Percentiles rank a stretch among this genome's conserved stretches.
Conservation (phyloP, 805 yeast genomes). For the Wickerhamiella dianesei region DNA sequence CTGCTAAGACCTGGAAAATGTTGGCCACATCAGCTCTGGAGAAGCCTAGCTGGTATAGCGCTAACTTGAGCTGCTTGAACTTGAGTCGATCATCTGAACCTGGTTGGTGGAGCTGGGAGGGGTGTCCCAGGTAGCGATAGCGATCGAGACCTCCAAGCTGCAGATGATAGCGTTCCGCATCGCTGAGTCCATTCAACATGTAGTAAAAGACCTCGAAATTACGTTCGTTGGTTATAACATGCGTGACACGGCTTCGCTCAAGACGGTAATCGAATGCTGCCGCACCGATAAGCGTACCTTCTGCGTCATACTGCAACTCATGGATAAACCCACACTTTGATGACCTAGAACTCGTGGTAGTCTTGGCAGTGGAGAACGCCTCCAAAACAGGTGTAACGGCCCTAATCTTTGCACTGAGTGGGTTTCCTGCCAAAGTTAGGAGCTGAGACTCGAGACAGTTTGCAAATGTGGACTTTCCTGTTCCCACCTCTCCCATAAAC, state of each 20-base stretch:
- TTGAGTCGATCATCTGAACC: slow-evolving; percentile 38
- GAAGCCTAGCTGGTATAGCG: slow-evolving; percentile 38
- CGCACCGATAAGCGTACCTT: slow-evolving; percentile 38
- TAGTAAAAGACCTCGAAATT: slow-evolving; percentile 49
- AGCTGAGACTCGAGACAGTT: slow-evolving; percentile 22
- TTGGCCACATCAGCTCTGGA: slow-evolving; percentile 33
- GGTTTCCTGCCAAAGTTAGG: slow-evolving; percentile 26
- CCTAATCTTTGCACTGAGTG: slow-evolving; percentile 25
- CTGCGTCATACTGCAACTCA: slow-evolving; percentile 37
- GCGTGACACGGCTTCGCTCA: slow-evolving; percentile 41
- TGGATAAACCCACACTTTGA: slow-evolving; percentile 45
- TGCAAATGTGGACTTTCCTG: slow-evolving; percentile 30
- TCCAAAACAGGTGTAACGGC: slow-evolving; percentile 26
- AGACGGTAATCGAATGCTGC: slow-evolving; percentile 41
- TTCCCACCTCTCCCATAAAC: slow-evolving; percentile 30
- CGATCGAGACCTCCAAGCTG: slow-evolving; percentile 29
- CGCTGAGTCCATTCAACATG: slow-evolving; percentile 37
- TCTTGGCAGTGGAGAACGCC: slow-evolving; percentile 30
- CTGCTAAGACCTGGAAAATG: slow-evolving; percentile 36
- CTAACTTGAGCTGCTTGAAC: slow-evolving; percentile 34
- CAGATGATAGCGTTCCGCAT: slow-evolving; percentile 29
- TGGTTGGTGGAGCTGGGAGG: slow-evolving; percentile 27
- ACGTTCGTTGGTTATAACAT: slow-evolving; percentile 38
- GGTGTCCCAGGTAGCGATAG: slow-evolving; percentile 33
- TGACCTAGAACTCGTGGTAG: slow-evolving; percentile 24